Percentiles rank a stretch among this genome's conserved stretches.
Evolutionary conservation across 495 filamentous ascomycete genomes (phyloP).

Genomic region (Neurospora sp.): DNA sequence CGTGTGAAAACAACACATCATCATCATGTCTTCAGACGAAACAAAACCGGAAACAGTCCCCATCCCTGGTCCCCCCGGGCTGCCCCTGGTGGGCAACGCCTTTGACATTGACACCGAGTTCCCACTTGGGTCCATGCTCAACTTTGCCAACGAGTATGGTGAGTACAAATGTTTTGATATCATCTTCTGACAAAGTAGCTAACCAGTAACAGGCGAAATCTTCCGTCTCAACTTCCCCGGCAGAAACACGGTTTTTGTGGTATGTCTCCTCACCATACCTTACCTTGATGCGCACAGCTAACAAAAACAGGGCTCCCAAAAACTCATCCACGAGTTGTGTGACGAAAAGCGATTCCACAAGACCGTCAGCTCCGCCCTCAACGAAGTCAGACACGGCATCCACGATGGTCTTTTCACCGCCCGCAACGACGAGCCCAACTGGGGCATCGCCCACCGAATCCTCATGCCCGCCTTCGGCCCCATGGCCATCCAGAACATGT

Average conservation of each 20-base stretch:
- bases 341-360: slow-evolving; percentile 62
- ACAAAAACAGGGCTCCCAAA: slow-evolving; percentile 22
- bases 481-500: slow-evolving; percentile 59
- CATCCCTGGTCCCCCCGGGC: slow-evolving; percentile 47
- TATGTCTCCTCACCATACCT: not conserved
- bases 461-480: slow-evolving; percentile 64
- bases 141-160: slow-evolving; percentile 50
- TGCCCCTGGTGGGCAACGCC: slow-evolving; percentile 51
- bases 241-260: slow-evolving; percentile 7
- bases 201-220: slow-evolving; percentile 8
- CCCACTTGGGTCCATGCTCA: slow-evolving; percentile 41
- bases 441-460: slow-evolving; percentile 61
- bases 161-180: not conserved
- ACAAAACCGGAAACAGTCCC: not conserved
- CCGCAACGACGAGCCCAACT: slow-evolving; percentile 49
- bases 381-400: slow-evolving; percentile 47
- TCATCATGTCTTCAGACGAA: not conserved
- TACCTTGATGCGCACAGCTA: not conserved
- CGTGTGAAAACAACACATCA: not conserved
- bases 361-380: slow-evolving; percentile 24
- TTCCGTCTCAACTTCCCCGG: slow-evolving; percentile 10
- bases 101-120: slow-evolving; percentile 44
- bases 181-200: not conserved
- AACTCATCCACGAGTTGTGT: slow-evolving; percentile 54
- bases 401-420: slow-evolving; percentile 66